These are phyloP conservation scores for Plenodomus lindquistii DNA, from an alignment of 2,329 filamentous ascomycete species.

Conservation along the genomic window DNA sequence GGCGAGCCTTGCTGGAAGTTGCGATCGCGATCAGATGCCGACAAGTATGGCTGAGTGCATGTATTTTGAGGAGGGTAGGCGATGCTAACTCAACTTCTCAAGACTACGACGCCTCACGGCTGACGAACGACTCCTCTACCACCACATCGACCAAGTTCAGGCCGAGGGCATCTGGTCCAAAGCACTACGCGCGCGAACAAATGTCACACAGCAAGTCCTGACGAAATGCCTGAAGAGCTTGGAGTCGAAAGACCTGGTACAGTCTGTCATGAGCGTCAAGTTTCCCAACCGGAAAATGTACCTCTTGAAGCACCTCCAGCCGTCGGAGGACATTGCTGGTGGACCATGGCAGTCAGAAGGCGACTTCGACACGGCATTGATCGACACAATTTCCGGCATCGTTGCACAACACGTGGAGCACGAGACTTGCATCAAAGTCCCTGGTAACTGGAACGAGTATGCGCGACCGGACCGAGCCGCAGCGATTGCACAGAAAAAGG, in stretches of 20 bases:
- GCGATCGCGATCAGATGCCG: slow-evolving; percentile 39
- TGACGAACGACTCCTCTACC: slow-evolving; percentile 85
- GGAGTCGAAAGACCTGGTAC: slow-evolving; percentile 79
- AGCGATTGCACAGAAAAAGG: slow-evolving; percentile 42
- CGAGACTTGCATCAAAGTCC: slow-evolving; percentile 69
- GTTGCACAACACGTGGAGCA: slow-evolving; percentile 74
- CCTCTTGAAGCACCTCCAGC: slow-evolving; percentile 82
- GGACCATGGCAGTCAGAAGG: slow-evolving; percentile 95
- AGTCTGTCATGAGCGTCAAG: slow-evolving; percentile 88
- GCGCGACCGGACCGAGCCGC: slow-evolving; percentile 42
- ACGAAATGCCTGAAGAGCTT: slow-evolving; percentile 83
- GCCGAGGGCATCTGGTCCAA: slow-evolving; percentile 90
- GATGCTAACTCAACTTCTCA: slow-evolving; percentile 7
- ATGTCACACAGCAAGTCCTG: slow-evolving; percentile 82
- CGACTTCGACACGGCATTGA: slow-evolving; percentile 85
- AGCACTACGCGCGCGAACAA: slow-evolving; percentile 76
- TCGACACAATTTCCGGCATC: slow-evolving; percentile 73
- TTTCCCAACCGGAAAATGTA: slow-evolving; percentile 93
- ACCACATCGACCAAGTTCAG: slow-evolving; percentile 82
- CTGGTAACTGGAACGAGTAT: slow-evolving; percentile 48
- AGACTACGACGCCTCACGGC: slow-evolving; percentile 54
- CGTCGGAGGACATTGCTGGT: slow-evolving; percentile 87
- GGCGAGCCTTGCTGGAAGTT: slow-evolving; percentile 44
- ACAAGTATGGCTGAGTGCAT: slow-evolving; percentile 32
- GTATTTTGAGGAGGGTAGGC: neutral